These are phyloP conservation scores for Erythrophleum ivorense DNA, from an alignment of 331 rosid genomes.

Conservation along the genomic window DNA sequence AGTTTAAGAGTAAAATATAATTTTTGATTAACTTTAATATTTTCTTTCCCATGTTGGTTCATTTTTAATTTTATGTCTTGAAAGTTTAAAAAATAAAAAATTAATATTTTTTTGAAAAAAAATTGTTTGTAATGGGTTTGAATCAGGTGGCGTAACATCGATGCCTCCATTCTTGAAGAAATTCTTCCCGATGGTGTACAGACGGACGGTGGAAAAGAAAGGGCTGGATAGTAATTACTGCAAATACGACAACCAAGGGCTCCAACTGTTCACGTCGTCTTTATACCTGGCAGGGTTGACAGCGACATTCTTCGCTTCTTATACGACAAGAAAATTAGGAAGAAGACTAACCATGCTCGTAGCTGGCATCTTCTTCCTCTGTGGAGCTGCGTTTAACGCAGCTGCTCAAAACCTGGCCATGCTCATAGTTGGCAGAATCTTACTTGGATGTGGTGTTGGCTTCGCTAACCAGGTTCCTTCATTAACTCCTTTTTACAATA, in stretches of 20 bases:
- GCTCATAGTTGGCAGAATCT: conserved; percentile 83
- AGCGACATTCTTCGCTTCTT: conserved; percentile 80
- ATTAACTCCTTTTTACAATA: too few relatives aligned
- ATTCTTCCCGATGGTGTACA: conserved; percentile 79
- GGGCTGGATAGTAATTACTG: conserved; percentile 62
- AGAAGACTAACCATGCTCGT: conserved; percentile 76
- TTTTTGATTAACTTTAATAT: too few relatives aligned
- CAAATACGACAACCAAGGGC: conserved; percentile 81
- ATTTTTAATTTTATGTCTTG: too few relatives aligned
- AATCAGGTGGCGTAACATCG: conserved; percentile 83
- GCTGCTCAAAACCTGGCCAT: conserved; percentile 74
- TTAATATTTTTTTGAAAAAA: too few relatives aligned
- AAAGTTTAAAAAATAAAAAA: too few relatives aligned
- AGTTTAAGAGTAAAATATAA: too few relatives aligned
- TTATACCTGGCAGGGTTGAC: conserved; percentile 80
- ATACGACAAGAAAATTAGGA: conserved; percentile 71
- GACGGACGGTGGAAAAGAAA: conserved; percentile 35
- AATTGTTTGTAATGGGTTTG: neutral
- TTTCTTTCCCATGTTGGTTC: too few relatives aligned
- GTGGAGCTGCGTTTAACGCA: conserved; percentile 60
- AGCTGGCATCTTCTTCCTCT: conserved; percentile 73
- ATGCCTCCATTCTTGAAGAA: conserved; percentile 71
- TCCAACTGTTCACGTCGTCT: conserved; percentile 85
- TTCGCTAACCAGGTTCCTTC: conserved; percentile 82
- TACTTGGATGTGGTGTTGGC: conserved; percentile 93